Conservation (phyloP, 192 early-diverging fungal species). For the Dimargaris cristalligena region DNA sequence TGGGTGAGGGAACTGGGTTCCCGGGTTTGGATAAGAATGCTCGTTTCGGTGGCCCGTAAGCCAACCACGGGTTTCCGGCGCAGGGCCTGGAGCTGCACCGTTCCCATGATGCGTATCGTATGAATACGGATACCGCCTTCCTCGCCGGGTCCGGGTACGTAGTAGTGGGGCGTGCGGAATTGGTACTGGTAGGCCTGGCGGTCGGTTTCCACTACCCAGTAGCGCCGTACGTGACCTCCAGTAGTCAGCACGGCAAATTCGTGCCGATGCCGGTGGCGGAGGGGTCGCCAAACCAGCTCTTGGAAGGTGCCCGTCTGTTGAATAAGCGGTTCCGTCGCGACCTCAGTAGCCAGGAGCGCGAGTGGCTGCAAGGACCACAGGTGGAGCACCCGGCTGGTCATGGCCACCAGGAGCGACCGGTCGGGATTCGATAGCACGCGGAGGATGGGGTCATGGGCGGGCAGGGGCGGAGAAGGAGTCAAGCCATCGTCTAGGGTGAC, state of each 20-base stretch:
- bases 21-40: constrained; percentile 12
- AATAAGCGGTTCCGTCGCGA: constrained; percentile 21
- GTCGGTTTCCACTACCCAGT: constrained; percentile 17
- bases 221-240: constrained; percentile 19
- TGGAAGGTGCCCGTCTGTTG: constrained; percentile 18
- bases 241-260: constrained; percentile 21
- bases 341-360: constrained; percentile 21
- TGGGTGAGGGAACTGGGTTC: constrained; percentile 16
- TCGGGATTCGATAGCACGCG: constrained; percentile 6
- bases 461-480: not conserved
- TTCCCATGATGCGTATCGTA: constrained; percentile 18
- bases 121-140: constrained; percentile 16
- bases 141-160: constrained; percentile 24
- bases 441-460: not conserved
- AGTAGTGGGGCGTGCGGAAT: constrained; percentile 24
- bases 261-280: not conserved
- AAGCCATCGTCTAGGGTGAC: not conserved
- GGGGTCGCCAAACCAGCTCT: not conserved
- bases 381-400: constrained; percentile 19
- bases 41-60: constrained; percentile 12
- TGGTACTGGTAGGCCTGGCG: constrained; percentile 17
- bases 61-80: constrained; percentile 14
- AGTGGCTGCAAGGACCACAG: constrained; percentile 26
- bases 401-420: constrained; percentile 16
- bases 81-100: constrained; percentile 20